Evolutionary conservation across 2,329 filamentous ascomycete species (phyloP), one percentile per base, ranked within the genome.

Genomic region (Colletotrichum sp.): DNA sequence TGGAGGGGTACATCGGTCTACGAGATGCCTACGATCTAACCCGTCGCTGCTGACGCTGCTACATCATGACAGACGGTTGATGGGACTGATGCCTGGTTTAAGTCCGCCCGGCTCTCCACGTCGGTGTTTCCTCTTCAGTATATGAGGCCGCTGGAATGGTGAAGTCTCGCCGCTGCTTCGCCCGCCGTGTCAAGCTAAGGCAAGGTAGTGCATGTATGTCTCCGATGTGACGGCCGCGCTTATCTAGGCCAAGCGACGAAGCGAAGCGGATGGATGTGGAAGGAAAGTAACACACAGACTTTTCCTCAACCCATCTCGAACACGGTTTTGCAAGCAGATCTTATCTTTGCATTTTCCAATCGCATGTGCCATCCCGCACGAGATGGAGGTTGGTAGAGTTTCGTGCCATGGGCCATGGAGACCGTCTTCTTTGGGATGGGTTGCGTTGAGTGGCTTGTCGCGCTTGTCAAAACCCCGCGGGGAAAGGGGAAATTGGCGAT

Each of bases 201-300:
- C 59, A 49, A 63, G 34, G 44, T 60, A n/a, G 18, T 59, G 66
- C 26, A 64, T 60, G 70, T 65, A 59, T 36, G 57, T 69, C 44
- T 60, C 24, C 26, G 69, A 73, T 72, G 44, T 24, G 69, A 69
- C 55, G 39, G 44, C 69, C 44, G 64, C 64, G 70, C 70, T 65
- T 69, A 26, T 72, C 30, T 67, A 39, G 30, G 21, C 63, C 55
- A 72, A 39, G 39, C 39, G 44, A 44, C 57, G 30, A 64, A n/a
- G 59, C 57, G 30, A 59, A n/a, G 59, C 24, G 59, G n/a, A 36
- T 32, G 28, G 28, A 6, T 44, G 44, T 28, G 28, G 16, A n/a
- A 60, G 9, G 57, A 15, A n/a, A 32, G 16, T 24, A 57, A 68
- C 39, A 68, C 39, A 57, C 57, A 57, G 32, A 70, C 57, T 32